phyloP scores from a whole-genome alignment of 1,139 yeast genomes.

The Nakaseomyces delphensis region DNA sequence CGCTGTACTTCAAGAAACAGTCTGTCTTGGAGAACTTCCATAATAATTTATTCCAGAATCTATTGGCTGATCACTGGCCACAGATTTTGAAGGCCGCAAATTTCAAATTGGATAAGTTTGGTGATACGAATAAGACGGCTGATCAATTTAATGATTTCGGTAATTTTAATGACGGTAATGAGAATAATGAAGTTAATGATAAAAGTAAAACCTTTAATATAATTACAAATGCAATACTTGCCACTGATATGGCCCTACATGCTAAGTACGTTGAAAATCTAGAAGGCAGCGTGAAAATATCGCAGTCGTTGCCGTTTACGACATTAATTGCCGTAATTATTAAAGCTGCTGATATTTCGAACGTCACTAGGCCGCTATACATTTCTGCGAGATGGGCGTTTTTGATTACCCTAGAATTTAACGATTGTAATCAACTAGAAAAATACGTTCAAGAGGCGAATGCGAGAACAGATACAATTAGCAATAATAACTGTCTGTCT shows the following conservation, averaged over 20 bases:
- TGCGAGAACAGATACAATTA: not conserved
- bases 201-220: slow-evolving; percentile 10
- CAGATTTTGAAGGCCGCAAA: slow-evolving; percentile 28
- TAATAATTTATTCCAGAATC: slow-evolving; percentile 55
- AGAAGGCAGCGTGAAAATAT: slow-evolving; percentile 1
- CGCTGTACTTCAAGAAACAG: slow-evolving; percentile 51
- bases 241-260: slow-evolving; percentile 95
- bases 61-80: slow-evolving; percentile 61
- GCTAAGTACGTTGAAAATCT: slow-evolving; percentile 49
- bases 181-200: slow-evolving; percentile 2
- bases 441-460: slow-evolving; percentile 28
- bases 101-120: slow-evolving; percentile 7
- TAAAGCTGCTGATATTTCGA: slow-evolving; percentile 91
- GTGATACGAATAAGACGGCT: not conserved
- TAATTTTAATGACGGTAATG: slow-evolving; percentile 3
- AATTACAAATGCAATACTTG: slow-evolving; percentile 44
- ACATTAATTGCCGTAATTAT: slow-evolving; percentile 59
- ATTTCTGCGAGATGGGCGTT: slow-evolving; percentile 84
- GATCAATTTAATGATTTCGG: slow-evolving; percentile 9
- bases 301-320: slow-evolving; percentile 12
- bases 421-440: slow-evolving; percentile 55
- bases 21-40: slow-evolving; percentile 83
- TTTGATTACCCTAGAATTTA: slow-evolving; percentile 66
- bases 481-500: not conserved
- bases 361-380: slow-evolving; percentile 71